Evolutionary conservation across 2,329 filamentous ascomycete genomes (phyloP), one percentile per base, ranked within the genome.

Genomic region (Penicillium sp.): DNA sequence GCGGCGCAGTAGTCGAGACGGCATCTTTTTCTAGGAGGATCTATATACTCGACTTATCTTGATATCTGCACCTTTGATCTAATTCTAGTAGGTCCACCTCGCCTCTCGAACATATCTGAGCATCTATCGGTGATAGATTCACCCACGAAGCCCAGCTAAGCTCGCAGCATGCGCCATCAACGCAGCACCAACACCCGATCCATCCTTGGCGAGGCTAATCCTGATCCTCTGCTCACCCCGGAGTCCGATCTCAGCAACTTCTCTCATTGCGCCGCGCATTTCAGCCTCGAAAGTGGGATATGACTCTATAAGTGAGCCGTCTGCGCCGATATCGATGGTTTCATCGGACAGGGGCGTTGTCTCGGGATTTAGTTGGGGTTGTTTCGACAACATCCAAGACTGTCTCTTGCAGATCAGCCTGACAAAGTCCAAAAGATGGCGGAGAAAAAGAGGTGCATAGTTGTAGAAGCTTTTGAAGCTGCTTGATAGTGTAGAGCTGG

Each of bases 141-240:
- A 25, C 17, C 49, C 15, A 17, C 12, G 2, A 38, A 15, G 8
- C 1, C 39, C 15, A 25, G 35, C 49, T 14, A 52, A 41, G 25
- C 49, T 52, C 7, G 49, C 35, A 14, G 49, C 49, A 41, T 53
- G 39, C n/a, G 52, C 52, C 39, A 47, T 47, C 31, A 55, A 55
- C 14, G 52, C 52, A 55, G 52, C 52, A 15, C 52, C 52, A 11
- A 55, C 28, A 25, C 52, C 41, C 25, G 52, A 55, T 15, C 52
- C 52, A 25, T 55, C 39, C 39, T 43, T 34, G 31, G 52, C 37
- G 6, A 55, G 28, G 2, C n/a, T 47, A 12, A 55, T 55, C n/a
- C 39, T 43, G 8, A 55, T 11, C 10, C 39, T 17, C 34, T 47
- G 25, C 17, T 55, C 52, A 34, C 52, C 52, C 8, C 8, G 11